Base-by-base conservation (phyloP, 345 rosid genomes). In the Cardamine chenopodiifolia region DNA sequence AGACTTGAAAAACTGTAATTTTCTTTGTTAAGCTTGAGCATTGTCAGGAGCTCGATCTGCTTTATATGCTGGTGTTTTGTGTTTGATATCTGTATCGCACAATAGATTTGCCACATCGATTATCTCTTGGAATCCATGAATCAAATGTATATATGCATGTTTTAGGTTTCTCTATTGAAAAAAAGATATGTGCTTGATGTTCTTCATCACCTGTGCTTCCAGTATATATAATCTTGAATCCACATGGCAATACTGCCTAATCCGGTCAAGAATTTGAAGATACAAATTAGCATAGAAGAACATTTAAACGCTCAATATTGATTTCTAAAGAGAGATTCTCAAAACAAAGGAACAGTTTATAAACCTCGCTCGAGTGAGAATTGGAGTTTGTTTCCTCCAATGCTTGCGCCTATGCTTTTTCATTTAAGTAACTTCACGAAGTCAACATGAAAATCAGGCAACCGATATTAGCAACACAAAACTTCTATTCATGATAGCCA, bases 361-460 rank as follows among this genome's bases (percentile, higher is more conserved):
- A 53, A 67, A 88, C 91, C 93, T 86, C 47, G 18, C 68, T 69
- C n/a, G 84, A 75, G 22, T 79, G 60, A 53, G 90, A 83, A 57
- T 54, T 78, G 8, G 86, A 81, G 78, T 79, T 78, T 57, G 80
- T 69, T 57, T 85, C 90, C 47, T 13, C 64, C 29, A 7, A 17
- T 35, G 73, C 64, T 65, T 82, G 83, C 52, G 84, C 84, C 79
- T 87, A 87, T 39, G 96, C 87, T 75, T 93, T 91, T 77, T 88
- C 96, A 58, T 88, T 93, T 50, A 97, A 93, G 75, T 85, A 88
- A 37, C 98, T 91, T 53, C 63, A 84, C 32, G 31, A 61, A 65
- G 14, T 8, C 17, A 45, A 69, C 45, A 49, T 23, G 14, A 18
- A 58, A 44, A 48, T 14, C 39, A 56, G 8, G 40, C 7, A 72